Evolutionary conservation across 768 basidiomycete genomes (phyloP).

Genomic region (Psilocybe sp.): DNA sequence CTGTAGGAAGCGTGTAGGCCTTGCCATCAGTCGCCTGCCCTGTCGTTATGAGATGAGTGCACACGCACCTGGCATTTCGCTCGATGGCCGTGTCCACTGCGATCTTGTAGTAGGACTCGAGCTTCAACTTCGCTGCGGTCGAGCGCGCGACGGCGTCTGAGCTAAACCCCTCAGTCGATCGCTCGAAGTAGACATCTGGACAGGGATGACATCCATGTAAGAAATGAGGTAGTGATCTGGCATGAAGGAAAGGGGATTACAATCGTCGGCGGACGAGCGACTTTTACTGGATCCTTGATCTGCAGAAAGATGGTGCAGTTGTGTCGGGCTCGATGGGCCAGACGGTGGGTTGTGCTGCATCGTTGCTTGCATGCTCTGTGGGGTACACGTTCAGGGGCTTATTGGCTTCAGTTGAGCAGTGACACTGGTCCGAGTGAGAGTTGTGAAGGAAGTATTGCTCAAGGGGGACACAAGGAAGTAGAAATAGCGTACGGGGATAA

Average conservation of each 20-base stretch:
- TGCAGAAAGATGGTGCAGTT: slow-evolving; percentile 31
- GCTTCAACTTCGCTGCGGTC: slow-evolving; percentile 92
- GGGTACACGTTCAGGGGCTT: no score
- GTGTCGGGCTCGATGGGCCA: slow-evolving; percentile 35
- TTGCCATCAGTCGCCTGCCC: background rate
- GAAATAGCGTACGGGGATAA: slow-evolving; percentile 14
- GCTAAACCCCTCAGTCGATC: slow-evolving; percentile 78
- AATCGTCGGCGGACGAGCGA: slow-evolving; percentile 38
- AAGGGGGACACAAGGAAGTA: slow-evolving; percentile 8
- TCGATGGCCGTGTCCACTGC: slow-evolving; percentile 97
- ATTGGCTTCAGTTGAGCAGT: background rate
- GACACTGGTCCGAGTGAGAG: slow-evolving; percentile 1
- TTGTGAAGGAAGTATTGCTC: background rate
- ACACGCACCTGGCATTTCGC: slow-evolving; percentile 78
- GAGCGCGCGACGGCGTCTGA: slow-evolving; percentile 86
- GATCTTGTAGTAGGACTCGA: slow-evolving; percentile 97
- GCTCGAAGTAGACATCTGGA: slow-evolving; percentile 93
- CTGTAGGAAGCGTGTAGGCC: slow-evolving; percentile 33
- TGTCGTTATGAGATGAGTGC: background rate
- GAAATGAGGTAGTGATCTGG: slow-evolving; percentile 1
- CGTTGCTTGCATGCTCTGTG: no score
- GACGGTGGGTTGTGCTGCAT: slow-evolving; percentile 36
- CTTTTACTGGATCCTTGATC: slow-evolving; percentile 35
- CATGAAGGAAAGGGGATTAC: slow-evolving; percentile 22
- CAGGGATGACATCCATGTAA: slow-evolving; percentile 12